A percentile compares a stretch with the other conserved stretches of the same genome.
Conservation (phyloP, 352 stramenopile genomes). For the Phytopythium ostracodes region DNA sequence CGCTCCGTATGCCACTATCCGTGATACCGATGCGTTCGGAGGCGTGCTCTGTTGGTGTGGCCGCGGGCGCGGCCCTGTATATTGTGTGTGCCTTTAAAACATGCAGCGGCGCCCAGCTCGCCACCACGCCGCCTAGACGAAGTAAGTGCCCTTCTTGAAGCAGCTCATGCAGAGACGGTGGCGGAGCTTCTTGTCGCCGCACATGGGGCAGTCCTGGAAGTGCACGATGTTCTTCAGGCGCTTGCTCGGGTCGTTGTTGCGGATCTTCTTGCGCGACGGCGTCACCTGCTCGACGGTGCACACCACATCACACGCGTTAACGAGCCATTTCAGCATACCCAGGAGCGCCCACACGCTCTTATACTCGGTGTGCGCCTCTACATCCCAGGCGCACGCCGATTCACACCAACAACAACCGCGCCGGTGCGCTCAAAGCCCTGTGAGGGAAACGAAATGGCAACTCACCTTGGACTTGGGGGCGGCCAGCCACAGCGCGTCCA, state of each 20-base stretch:
- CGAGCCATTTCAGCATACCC: too few relatives aligned
- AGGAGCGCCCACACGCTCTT: neutral
- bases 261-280: conserved; percentile 82
- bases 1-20: neutral
- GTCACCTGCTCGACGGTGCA: conserved; percentile 54
- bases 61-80: neutral
- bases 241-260: conserved; percentile 86
- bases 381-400: neutral
- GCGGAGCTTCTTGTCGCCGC: conserved; percentile 85
- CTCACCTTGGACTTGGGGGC: conserved; percentile 86
- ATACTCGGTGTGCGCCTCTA: neutral
- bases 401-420: neutral
- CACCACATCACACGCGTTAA: neutral
- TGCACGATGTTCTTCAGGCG: conserved; percentile 89
- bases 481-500: conserved; percentile 75
- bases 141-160: conserved; percentile 92
- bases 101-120: neutral
- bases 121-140: conserved; percentile 46
- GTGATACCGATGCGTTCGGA: neutral
- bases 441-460: neutral
- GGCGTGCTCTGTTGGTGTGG: neutral
- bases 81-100: conserved; percentile 1
- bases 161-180: conserved; percentile 89
- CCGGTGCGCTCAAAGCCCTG: neutral
- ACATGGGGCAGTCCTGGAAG: conserved; percentile 82